Evolutionary conservation across 352 stramenopile genomes (phyloP).

Genomic region (Globisporangium mamillatum): DNA sequence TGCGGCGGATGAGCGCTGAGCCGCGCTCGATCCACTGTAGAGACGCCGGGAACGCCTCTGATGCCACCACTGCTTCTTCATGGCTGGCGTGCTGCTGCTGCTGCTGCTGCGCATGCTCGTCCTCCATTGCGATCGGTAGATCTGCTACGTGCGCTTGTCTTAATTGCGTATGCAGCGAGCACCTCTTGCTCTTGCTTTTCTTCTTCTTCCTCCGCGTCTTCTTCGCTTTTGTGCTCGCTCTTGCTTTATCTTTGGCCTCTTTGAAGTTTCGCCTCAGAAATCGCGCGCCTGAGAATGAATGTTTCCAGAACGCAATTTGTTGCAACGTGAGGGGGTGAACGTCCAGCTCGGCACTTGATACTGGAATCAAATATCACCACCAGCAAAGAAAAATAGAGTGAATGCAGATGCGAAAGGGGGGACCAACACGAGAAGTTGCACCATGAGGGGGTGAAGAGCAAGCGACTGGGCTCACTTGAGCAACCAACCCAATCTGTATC

Average conservation of each 20-base stretch:
- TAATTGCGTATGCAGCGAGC: background rate
- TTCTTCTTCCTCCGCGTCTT: background rate
- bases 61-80: constrained; percentile 11
- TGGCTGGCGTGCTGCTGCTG: background rate
- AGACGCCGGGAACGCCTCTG: constrained; percentile 34
- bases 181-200: background rate
- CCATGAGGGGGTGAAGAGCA: constrained; percentile 9
- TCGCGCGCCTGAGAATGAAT: background rate
- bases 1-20: constrained; percentile 80
- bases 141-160: background rate
- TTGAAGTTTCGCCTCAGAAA: constrained; percentile 9
- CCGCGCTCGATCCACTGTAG: constrained; percentile 80
- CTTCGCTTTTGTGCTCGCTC: background rate
- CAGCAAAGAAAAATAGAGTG: constrained; percentile 4
- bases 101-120: background rate
- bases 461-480: background rate
- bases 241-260: constrained; percentile 7
- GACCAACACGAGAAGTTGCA: constrained; percentile 12
- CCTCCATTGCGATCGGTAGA: background rate
- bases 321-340: background rate
- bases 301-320: background rate
- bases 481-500: constrained; percentile 1
- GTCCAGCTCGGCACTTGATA: background rate
- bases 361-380: background rate
- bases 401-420: background rate